Conservation (phyloP, 1,284 basidiomycete species). For the Salmacisia buchloeana region DNA sequence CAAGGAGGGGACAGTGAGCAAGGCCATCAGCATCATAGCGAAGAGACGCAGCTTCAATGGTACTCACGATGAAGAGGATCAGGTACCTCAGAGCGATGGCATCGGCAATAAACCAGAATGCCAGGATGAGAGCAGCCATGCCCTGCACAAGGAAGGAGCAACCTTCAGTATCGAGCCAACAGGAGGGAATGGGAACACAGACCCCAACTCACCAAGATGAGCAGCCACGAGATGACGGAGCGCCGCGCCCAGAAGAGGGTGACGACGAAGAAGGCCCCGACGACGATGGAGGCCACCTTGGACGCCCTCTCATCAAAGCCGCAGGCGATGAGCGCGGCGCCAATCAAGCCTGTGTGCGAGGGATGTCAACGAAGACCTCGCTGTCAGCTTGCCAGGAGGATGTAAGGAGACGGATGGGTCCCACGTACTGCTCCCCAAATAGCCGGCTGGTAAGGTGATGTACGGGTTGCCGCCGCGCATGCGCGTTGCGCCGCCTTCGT, state of each 20-base stretch:
- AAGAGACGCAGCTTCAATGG: constrained; percentile 90
- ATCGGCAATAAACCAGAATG: constrained; percentile 31
- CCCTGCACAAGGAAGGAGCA: constrained; percentile 25
- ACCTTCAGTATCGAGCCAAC: neutral
- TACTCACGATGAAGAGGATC: constrained; percentile 85
- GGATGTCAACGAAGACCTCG: neutral
- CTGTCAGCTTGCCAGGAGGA: neutral
- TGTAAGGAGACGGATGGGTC: neutral
- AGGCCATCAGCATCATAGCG: constrained; percentile 46
- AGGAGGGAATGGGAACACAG: neutral
- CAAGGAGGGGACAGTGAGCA: neutral
- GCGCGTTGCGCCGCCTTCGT: constrained; percentile 84
- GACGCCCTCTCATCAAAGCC: constrained; percentile 87
- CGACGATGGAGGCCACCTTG: constrained; percentile 76
- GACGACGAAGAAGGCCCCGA: constrained; percentile 81
- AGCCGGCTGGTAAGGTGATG: constrained; percentile 64
- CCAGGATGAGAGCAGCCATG: constrained; percentile 40
- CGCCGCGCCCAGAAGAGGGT: constrained; percentile 80
- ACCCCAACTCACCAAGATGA: constrained; percentile 3
- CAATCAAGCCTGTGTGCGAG: constrained; percentile 60
- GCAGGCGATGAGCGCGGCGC: constrained; percentile 79
- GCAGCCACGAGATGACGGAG: constrained; percentile 59
- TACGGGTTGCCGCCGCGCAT: constrained; percentile 88
- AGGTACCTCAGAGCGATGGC: constrained; percentile 54
- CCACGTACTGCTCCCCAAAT: constrained; percentile 65